Base-by-base conservation (phyloP, 2,329 filamentous ascomycete genomes). In the Ilyonectria sp. region DNA sequence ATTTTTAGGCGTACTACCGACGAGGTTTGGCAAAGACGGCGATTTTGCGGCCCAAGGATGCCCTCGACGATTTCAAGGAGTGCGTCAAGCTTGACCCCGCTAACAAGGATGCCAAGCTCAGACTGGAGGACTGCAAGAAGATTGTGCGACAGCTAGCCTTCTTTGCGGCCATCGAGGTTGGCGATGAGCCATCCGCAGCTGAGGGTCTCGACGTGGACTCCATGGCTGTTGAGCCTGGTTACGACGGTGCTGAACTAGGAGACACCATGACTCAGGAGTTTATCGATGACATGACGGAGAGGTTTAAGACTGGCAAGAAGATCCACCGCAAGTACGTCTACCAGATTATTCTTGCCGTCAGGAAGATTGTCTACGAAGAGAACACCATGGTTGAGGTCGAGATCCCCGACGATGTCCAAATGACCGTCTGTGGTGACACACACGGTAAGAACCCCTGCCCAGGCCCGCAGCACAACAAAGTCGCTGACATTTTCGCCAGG, bases 371-470 rank as follows among this genome's bases (percentile, higher is more conserved):
- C 52, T 95, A 95, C 80, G 91, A 94, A 60, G 96, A 99, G 83
- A 89, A 95, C 17, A 99, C 96, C 29, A 98, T 99, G 96, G 95
- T 98, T 29, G 96, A 99, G 83, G 89, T 96, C 78, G 89, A 93
- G 56, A 90, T 99, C 61, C 90, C 92, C 6, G 84, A 93, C 52
- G 94, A 91, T 63, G 90, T 92, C 65, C 89, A 92, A 78, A 86
- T 99, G 76, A 99, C 96, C 2, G 94, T 99, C 62, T 99, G 96
- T 78, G 96, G 96, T 80, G 96, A 99, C 80, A 99, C 96, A 6
- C 96, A 99, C 80, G 96, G 94, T 94, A 82, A 75, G 86, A 82
- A 67, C 33, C 19, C 17, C 17, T 17, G 10, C 50, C 31, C 15
- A 53, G 6, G 11, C 19, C 8, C 46, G 44, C 31, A 23, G 7